phyloP scores from a whole-genome alignment of 331 rosid genomes.

The Rhamnella rubrinervis region DNA sequence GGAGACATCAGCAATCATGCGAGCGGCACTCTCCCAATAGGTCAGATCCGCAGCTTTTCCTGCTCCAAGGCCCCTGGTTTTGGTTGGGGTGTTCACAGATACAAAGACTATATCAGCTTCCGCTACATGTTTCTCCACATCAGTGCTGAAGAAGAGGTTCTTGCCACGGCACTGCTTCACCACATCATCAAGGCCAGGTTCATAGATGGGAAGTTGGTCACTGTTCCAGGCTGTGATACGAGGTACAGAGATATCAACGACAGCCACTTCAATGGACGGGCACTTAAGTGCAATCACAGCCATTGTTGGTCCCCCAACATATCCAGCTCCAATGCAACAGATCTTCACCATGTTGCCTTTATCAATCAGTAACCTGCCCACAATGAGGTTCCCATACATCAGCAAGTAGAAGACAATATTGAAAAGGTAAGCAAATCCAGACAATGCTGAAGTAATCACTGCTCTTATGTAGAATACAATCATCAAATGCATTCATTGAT shows the following conservation, averaged over 20 bases:
- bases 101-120: constrained; percentile 79
- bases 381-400: constrained; percentile 23
- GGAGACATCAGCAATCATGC: constrained; percentile 77
- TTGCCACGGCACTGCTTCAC: constrained; percentile 67
- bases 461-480: not conserved
- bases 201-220: constrained; percentile 73
- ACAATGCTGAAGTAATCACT: not conserved
- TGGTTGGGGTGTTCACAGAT: constrained; percentile 76
- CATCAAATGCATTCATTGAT: not conserved
- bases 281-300: constrained; percentile 71
- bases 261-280: constrained; percentile 64
- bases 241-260: constrained; percentile 58
- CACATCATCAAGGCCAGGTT: constrained; percentile 70
- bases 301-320: constrained; percentile 82
- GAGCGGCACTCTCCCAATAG: constrained; percentile 81
- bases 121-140: constrained; percentile 58
- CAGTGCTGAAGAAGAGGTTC: constrained; percentile 79
- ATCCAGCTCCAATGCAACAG: constrained; percentile 84
- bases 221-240: constrained; percentile 74
- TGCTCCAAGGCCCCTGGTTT: constrained; percentile 73
- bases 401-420: constrained; percentile 5
- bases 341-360: constrained; percentile 66
- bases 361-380: constrained; percentile 33
- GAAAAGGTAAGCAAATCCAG: not conserved
- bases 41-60: constrained; percentile 80